Conservation (phyloP, 495 filamentous ascomycete species). For the Schizothecium vesticola region DNA sequence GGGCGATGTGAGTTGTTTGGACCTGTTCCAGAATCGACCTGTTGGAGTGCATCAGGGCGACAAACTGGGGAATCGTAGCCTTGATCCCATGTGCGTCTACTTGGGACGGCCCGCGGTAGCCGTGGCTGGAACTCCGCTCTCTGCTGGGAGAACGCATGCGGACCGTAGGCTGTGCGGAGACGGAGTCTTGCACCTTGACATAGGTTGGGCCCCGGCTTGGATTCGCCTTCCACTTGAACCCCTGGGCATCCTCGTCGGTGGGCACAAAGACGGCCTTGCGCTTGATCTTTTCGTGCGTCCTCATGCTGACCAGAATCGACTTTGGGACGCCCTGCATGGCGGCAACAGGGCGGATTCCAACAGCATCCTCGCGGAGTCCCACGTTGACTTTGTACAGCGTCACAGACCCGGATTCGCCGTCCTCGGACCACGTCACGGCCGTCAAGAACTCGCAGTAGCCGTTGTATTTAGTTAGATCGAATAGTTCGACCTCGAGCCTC, state of each 20-base stretch:
- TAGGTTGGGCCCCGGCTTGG: conserved; percentile 17
- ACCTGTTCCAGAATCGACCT: conserved; percentile 20
- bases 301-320: conserved; percentile 18
- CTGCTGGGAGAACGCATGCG: not conserved
- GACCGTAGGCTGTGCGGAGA: not conserved
- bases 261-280: conserved; percentile 22
- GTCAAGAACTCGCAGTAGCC: conserved; percentile 18
- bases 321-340: conserved; percentile 25
- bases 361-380: conserved; percentile 1
- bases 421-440: conserved; percentile 22
- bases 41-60: conserved; percentile 22
- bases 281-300: conserved; percentile 18
- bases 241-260: conserved; percentile 12
- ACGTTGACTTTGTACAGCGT: conserved; percentile 20
- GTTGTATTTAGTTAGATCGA: conserved; percentile 23
- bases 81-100: conserved; percentile 19
- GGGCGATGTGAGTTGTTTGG: conserved; percentile 5
- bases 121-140: not conserved
- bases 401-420: conserved; percentile 14
- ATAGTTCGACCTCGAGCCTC: conserved; percentile 24
- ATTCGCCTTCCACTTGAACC: conserved; percentile 22
- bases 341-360: conserved; percentile 20
- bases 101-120: not conserved
- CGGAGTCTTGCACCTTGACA: conserved; percentile 5
- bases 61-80: conserved; percentile 25